Evolutionary conservation across 2,329 filamentous ascomycete species (phyloP).

Genomic region (Arthrobotrys sphaeroides): DNA sequence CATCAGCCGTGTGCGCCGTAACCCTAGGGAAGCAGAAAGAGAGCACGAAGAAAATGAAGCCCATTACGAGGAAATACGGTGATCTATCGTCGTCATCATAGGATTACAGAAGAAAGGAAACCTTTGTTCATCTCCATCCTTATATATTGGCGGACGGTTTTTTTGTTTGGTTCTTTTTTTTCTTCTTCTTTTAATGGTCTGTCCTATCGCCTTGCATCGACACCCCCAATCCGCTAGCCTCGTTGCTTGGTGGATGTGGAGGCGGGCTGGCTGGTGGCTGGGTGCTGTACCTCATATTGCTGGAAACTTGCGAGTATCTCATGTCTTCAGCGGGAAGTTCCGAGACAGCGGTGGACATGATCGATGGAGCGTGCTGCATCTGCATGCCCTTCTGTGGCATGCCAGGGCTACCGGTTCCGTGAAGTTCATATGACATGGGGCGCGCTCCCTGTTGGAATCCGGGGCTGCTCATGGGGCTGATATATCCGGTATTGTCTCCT

Average conservation of each 20-base stretch:
- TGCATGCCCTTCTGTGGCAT: conserved; percentile 9
- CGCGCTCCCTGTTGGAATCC: background rate
- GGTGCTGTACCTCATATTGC: conserved; percentile 36
- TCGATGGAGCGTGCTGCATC: conserved; percentile 35
- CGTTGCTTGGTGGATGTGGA: background rate
- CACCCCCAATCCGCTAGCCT: conserved; percentile 12
- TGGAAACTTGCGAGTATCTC: conserved; percentile 44
- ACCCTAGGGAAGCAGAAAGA: background rate
- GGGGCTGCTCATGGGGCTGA: conserved; percentile 38
- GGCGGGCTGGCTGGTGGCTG: conserved; percentile 2
- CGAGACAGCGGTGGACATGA: conserved; percentile 32
- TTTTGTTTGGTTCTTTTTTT: background rate
- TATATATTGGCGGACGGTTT: too few species aligned
- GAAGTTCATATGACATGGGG: conserved; percentile 47
- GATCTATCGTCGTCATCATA: conserved; percentile 1
- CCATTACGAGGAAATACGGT: conserved; percentile 9
- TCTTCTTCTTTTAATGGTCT: background rate
- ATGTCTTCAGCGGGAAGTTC: conserved; percentile 38
- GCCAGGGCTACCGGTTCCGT: conserved; percentile 14
- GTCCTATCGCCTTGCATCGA: conserved; percentile 11
- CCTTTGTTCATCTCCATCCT: background rate
- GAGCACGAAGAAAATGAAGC: background rate
- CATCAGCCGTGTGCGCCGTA: background rate
- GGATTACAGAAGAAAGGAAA: background rate
- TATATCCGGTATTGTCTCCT: conserved; percentile 25